Conservation (phyloP, 1,284 basidiomycete genomes). For the Stygiomarasmius scandens region DNA sequence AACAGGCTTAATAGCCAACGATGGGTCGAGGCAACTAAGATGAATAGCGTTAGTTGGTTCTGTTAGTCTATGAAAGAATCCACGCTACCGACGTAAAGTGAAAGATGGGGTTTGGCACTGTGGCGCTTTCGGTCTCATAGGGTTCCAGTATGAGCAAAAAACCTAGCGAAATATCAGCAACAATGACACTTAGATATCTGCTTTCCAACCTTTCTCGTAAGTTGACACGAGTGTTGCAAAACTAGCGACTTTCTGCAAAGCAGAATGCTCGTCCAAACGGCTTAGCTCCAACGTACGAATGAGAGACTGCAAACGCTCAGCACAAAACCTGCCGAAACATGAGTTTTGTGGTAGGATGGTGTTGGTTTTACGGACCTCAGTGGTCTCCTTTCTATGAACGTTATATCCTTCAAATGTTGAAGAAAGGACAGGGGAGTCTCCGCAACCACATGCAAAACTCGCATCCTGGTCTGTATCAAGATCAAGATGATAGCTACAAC, state of each 20-base stretch:
- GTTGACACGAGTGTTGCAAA: constrained; percentile 98
- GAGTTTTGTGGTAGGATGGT: constrained; percentile 11
- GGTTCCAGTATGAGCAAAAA: constrained; percentile 98
- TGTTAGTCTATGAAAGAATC: background rate
- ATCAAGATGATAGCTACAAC: constrained; percentile 16
- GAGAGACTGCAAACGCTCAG: constrained; percentile 92
- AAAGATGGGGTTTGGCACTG: constrained; percentile 98
- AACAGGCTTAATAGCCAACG: constrained; percentile 96
- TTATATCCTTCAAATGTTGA: constrained; percentile 98
- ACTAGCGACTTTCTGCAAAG: constrained; percentile 93
- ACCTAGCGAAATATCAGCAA: constrained; percentile 49
- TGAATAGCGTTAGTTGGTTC: constrained; percentile 1
- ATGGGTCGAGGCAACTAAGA: constrained; percentile 91
- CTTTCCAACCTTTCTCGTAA: constrained; percentile 86
- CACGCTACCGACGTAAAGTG: constrained; percentile 82
- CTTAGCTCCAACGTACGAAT: constrained; percentile 92
- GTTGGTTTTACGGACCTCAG: constrained; percentile 60
- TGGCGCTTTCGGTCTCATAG: constrained; percentile 98
- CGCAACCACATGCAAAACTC: constrained; percentile 98
- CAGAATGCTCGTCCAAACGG: constrained; percentile 88
- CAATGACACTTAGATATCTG: background rate
- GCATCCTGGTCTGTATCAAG: constrained; percentile 86
- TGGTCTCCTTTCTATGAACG: constrained; percentile 97
- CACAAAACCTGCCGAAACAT: constrained; percentile 76
- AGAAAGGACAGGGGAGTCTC: constrained; percentile 98